These are phyloP conservation scores for Miscanthus sacchariflorus DNA, from an alignment of 202 grass and related monocot genomes.

Conservation along the genomic window DNA sequence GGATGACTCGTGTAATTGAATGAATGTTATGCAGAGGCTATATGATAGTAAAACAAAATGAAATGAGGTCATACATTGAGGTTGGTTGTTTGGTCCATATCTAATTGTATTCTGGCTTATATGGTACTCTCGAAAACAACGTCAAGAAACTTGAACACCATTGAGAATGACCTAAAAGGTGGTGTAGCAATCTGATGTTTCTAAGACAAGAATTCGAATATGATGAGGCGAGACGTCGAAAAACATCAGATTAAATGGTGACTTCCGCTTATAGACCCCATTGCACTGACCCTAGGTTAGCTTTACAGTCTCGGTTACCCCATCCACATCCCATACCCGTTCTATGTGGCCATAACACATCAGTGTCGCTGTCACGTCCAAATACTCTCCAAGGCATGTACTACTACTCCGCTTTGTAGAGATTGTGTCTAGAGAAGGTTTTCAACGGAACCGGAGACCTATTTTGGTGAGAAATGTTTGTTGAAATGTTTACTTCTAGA, in stretches of 20 bases:
- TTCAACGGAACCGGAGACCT: not conserved
- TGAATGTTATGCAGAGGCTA: not conserved
- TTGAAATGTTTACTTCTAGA: too few relatives aligned
- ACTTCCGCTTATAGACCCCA: too few relatives aligned
- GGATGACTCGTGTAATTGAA: not conserved
- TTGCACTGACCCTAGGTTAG: not conserved
- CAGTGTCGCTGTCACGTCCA: not conserved
- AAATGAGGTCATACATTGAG: too few relatives aligned
- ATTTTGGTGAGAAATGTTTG: not conserved
- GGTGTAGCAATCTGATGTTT: too few relatives aligned
- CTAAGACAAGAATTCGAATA: too few relatives aligned
- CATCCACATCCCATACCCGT: not conserved
- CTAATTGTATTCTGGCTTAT: not conserved
- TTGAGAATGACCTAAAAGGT: too few relatives aligned
- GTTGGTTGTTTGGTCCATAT: not conserved
- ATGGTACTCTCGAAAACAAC: not conserved
- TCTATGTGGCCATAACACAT: not conserved
- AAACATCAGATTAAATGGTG: too few relatives aligned
- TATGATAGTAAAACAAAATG: not conserved
- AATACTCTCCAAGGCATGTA: too few relatives aligned
- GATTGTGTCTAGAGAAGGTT: not conserved
- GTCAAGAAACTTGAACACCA: too few relatives aligned
- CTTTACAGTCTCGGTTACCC: not conserved
- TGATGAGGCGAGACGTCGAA: too few relatives aligned
- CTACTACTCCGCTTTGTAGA: too few relatives aligned